Evolutionary conservation across 495 filamentous ascomycete genomes (phyloP).

Genomic region (Penicillium lagena): DNA sequence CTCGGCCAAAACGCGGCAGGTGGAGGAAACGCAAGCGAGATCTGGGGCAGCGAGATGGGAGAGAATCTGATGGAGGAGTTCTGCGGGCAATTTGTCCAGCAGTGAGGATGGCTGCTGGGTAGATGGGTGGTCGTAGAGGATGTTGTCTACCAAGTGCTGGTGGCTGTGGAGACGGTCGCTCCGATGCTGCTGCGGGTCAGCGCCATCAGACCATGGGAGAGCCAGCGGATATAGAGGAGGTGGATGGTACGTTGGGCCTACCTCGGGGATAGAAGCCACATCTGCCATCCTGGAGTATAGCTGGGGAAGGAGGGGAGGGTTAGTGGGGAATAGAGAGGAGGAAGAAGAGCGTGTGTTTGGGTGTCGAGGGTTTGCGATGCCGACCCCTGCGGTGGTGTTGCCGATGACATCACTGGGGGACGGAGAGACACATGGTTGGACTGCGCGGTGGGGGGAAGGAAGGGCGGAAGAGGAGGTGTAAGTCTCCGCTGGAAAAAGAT

Average conservation of each 20-base stretch:
- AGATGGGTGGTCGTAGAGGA: constrained; percentile 5
- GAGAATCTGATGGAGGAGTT: constrained; percentile 57
- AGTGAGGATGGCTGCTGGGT: constrained; percentile 2
- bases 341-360: too few relatives aligned
- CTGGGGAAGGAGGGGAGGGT: too few relatives aligned
- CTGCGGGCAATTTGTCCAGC: constrained; percentile 50
- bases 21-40: constrained; percentile 45
- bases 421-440: constrained; percentile 3
- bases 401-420: constrained; percentile 18
- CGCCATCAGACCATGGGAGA: neutral
- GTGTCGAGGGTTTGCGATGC: too few relatives aligned
- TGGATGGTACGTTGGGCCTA: neutral
- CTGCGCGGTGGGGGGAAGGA: neutral
- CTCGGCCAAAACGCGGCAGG: constrained; percentile 47
- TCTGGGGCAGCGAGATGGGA: constrained; percentile 53
- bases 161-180: neutral
- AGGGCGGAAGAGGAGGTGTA: neutral
- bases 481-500: neutral
- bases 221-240: neutral
- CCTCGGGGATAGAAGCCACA: neutral
- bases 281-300: neutral
- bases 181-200: constrained; percentile 2
- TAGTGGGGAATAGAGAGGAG: too few relatives aligned
- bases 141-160: constrained; percentile 3
- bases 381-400: constrained; percentile 1